Base-by-base conservation (phyloP, 371 early-diverging fungal species). In the Haplosporangium sp. region DNA sequence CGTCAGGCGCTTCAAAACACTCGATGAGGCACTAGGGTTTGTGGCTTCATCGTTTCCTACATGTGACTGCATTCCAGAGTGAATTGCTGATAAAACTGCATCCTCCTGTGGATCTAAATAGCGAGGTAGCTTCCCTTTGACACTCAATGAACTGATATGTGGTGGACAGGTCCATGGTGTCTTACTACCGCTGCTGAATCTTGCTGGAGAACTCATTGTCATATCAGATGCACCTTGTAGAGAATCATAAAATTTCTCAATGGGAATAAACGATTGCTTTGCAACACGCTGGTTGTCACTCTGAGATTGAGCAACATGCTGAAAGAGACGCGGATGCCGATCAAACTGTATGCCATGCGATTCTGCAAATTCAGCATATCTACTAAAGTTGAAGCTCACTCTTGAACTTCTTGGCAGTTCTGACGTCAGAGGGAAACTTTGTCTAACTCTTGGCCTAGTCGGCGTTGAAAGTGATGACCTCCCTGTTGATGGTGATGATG, bases 111-210 rank as follows among this genome's bases (percentile, higher is more conserved):
- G 73, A 50, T 73, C 67, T 3, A 37, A 52, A 13, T 48, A 39
- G 8, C 39, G 61, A 37, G 56, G 50, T 27, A 50, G 7, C 9
- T 55, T 50, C 7, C 73, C 73, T 56, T 67, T 15, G 34, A 73
- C 50, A 62, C 15, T 38, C 27, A 73, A 47, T 0, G 73, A 62
- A 42, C 57, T 67, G 42, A 73, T 57, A 48, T 40, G 44, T 7
- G 68, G 68, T 10, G 73, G 73, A 50, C 67, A 73, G 11, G 67
- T 62, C 73, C 73, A 73, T 2, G 67, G 63, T 48, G 67, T 63
- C 53, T 34, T 55, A 34, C 35, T 55, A 55, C 20, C 15, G 58
- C 27, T 56, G 10, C 38, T 11, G 38, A 57, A 20, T 19, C 42
- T 37, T 7, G n/a, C 38, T 45, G 39, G 35, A 42, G 27, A 47